A percentile compares a stretch with the other conserved stretches of the same genome.
Evolutionary conservation across 164 flowering plant species (phyloP).

Genomic region (Echeveria elegans): DNA sequence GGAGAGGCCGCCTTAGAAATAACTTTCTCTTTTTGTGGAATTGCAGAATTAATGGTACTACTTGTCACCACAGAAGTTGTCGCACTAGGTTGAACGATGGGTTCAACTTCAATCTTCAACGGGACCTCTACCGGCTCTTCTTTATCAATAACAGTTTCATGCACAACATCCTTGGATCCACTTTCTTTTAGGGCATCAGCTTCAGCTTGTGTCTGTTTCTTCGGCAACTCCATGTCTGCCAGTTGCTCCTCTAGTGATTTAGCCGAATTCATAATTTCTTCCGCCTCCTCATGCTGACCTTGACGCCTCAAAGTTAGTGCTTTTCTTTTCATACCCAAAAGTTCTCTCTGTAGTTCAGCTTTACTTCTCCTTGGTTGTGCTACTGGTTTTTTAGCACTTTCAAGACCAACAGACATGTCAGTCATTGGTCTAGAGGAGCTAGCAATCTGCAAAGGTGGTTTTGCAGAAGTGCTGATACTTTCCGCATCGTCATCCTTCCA

Average conservation of each 20-base stretch:
- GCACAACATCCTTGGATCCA: conserved; percentile 8
- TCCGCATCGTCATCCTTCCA: conserved; percentile 58
- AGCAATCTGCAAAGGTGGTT: conserved; percentile 15
- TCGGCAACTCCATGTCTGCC: conserved; percentile 45
- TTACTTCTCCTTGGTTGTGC: conserved; percentile 39
- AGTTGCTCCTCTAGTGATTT: conserved; percentile 59
- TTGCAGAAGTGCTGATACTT: conserved; percentile 12
- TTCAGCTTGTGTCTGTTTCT: conserved; percentile 17
- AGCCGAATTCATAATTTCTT: conserved; percentile 50
- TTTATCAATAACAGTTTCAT: conserved; percentile 13
- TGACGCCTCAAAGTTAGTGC: conserved; percentile 74
- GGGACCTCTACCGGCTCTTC: conserved; percentile 46
- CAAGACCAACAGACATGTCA: conserved; percentile 13
- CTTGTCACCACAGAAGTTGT: conserved; percentile 13
- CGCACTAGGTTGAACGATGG: conserved; percentile 14
- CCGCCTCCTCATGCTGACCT: conserved; percentile 72
- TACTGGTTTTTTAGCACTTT: conserved; percentile 11
- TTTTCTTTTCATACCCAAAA: conserved; percentile 64
- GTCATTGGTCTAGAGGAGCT: conserved; percentile 4
- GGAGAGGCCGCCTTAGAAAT: conserved; percentile 26
- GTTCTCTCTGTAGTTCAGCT: conserved; percentile 76
- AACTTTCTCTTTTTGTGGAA: conserved; percentile 19
- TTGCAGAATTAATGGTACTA: conserved; percentile 19
- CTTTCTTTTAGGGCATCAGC: background rate
- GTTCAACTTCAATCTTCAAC: conserved; percentile 45